These are phyloP conservation scores for Penicillium sp. DNA, from an alignment of 2,329 filamentous ascomycete genomes.

Conservation along the genomic window DNA sequence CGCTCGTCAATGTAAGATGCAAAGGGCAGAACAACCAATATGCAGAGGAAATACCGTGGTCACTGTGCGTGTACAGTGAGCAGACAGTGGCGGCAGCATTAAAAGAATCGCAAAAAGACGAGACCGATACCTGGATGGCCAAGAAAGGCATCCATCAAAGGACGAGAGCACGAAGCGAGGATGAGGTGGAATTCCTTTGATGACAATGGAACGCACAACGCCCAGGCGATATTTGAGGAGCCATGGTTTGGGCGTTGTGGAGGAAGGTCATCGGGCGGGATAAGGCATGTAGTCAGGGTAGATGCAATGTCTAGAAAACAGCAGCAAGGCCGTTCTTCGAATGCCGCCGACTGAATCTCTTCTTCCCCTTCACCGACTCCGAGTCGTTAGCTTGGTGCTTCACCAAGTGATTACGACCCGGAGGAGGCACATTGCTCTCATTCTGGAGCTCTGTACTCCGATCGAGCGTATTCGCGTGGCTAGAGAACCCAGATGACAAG, in stretches of 20 bases:
- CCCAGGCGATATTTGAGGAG: neutral
- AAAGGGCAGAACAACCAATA: slow-evolving; percentile 24
- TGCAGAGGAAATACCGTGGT: slow-evolving; percentile 14
- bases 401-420: slow-evolving; percentile 48
- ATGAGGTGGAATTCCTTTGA: neutral
- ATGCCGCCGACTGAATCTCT: slow-evolving; percentile 85
- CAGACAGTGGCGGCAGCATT: neutral
- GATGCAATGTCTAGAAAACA: slow-evolving; percentile 63
- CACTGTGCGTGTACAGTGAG: slow-evolving; percentile 4
- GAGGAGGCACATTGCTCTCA: slow-evolving; percentile 35
- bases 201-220: neutral
- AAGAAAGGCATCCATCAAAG: neutral
- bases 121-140: no score
- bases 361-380: slow-evolving; percentile 60
- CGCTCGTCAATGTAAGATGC: slow-evolving; percentile 31
- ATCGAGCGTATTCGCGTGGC: slow-evolving; percentile 53
- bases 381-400: slow-evolving; percentile 50
- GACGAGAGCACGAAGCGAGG: no score
- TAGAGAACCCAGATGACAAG: slow-evolving; percentile 71
- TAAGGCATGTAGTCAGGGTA: neutral
- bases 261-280: neutral
- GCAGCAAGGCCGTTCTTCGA: slow-evolving; percentile 92
- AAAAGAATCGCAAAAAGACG: neutral
- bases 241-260: neutral
- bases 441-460: slow-evolving; percentile 41